phyloP scores from a whole-genome alignment of 306 rosid species.

The cucumber (Cucumis sativus) region Cucumber_9930_V3 NC_026660.2:21523501-21524000 shows the following conservation, averaged over 20 bases:
- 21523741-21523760: slow-evolving; percentile 94
- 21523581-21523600: not conserved
- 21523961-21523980: slow-evolving; percentile 62
- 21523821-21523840: not conserved
- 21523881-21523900: slow-evolving; percentile 91
- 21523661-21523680: not conserved
- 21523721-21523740: slow-evolving; percentile 93
- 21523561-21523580: not conserved
- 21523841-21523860: slow-evolving; percentile 74
- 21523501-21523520: not conserved
- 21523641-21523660: not conserved
- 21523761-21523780: slow-evolving; percentile 37
- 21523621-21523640: not conserved
- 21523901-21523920: slow-evolving; percentile 94
- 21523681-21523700: slow-evolving; percentile 83
- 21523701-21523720: slow-evolving; percentile 91
- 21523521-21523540: not conserved
- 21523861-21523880: slow-evolving; percentile 87
- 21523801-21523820: not conserved
- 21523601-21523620: not conserved
- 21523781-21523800: not conserved
- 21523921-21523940: slow-evolving; percentile 92
- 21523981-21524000: slow-evolving; percentile 79
- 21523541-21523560: not conserved
- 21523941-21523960: slow-evolving; percentile 91